phyloP scores from a whole-genome alignment of 2,329 filamentous ascomycete genomes.

The Diplocarpon mali region DNA sequence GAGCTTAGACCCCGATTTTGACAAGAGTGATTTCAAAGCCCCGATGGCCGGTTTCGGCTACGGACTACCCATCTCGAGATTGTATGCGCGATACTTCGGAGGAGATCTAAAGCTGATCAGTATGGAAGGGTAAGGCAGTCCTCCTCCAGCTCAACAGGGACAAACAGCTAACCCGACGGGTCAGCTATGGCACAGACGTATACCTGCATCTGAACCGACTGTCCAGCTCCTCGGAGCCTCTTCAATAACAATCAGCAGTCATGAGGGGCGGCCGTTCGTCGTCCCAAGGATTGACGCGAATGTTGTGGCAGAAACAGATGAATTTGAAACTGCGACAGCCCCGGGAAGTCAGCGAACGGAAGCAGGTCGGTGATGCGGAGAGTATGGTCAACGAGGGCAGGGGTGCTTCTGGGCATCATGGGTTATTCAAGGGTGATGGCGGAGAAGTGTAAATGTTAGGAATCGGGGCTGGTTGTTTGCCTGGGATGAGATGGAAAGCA shows the following conservation, averaged over 20 bases:
- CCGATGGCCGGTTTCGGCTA: slow-evolving; percentile 99
- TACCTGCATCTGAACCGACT: slow-evolving; percentile 96
- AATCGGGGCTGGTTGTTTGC: neutral
- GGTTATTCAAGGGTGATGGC: slow-evolving; percentile 26
- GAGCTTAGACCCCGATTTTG: slow-evolving; percentile 90
- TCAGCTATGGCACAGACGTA: slow-evolving; percentile 91
- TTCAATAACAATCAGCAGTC: slow-evolving; percentile 81
- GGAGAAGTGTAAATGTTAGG: slow-evolving; percentile 23
- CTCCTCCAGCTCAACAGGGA: slow-evolving; percentile 1
- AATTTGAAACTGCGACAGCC: slow-evolving; percentile 57
- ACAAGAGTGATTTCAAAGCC: slow-evolving; percentile 98
- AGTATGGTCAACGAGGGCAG: slow-evolving; percentile 51
- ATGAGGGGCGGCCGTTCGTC: slow-evolving; percentile 51
- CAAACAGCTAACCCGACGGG: slow-evolving; percentile 17
- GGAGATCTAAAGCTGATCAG: slow-evolving; percentile 95
- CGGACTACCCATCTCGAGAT: slow-evolving; percentile 80
- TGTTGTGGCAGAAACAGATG: slow-evolving; percentile 40
- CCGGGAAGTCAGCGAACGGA: slow-evolving; percentile 67
- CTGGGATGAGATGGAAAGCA: neutral
- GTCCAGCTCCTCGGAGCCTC: slow-evolving; percentile 87
- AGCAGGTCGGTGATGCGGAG: slow-evolving; percentile 83
- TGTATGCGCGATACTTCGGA: slow-evolving; percentile 95
- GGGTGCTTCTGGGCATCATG: slow-evolving; percentile 21
- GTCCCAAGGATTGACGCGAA: slow-evolving; percentile 53
- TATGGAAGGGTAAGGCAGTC: slow-evolving; percentile 79